Evolutionary conservation across 2,329 filamentous ascomycete genomes (phyloP), one percentile per base, ranked within the genome.

Genomic region (Lomentospora prolificans): DNA sequence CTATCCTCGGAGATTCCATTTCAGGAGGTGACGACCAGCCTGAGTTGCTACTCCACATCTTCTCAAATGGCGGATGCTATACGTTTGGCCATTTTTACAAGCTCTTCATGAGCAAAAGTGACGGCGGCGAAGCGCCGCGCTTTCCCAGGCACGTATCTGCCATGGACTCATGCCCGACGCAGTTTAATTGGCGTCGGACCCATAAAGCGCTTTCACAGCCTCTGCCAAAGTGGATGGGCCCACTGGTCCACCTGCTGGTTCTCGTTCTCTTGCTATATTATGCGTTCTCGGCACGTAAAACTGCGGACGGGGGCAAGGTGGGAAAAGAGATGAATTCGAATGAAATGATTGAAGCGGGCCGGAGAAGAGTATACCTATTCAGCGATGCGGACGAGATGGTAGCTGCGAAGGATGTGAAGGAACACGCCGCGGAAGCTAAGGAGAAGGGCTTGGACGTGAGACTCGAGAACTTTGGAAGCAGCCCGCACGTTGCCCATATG

Each of bases 41-140:
- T 9, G 65, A 66, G 30, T 65, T 79, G 14, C 67, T 80, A 3
- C 62, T 76, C 10, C 78, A 80, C 60, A 58, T 72, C 31, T 79
- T 80, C 61, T 80, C 77, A 39, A 80, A 81, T 59, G 77, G 77
- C 55, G 78, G 78, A 50, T 67, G 72, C 24, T 69, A 69, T 54
- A 71, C 71, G 30, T 70, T 75, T 17, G 64, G 64, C 30, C 65
- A 68, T 36, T 61, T 77, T 17, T 72, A 72, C 55, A 59, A 64
- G 27, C 61, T 66, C 10, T 74, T 71, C 55, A 62, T 60, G 33
- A 58, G 62, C 19, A 58, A 63, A 28, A 60, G 66, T 1, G 59
- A 51, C 1, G 58, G 53, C 3, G 14, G 17, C 4, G n/a, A 54
- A 6, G 53, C 52, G 3, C 50, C 57, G 50, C 22, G 63, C 2